Conservation (phyloP, 176 grass and related monocot genomes). For the Aegilops bicornis region DNA sequence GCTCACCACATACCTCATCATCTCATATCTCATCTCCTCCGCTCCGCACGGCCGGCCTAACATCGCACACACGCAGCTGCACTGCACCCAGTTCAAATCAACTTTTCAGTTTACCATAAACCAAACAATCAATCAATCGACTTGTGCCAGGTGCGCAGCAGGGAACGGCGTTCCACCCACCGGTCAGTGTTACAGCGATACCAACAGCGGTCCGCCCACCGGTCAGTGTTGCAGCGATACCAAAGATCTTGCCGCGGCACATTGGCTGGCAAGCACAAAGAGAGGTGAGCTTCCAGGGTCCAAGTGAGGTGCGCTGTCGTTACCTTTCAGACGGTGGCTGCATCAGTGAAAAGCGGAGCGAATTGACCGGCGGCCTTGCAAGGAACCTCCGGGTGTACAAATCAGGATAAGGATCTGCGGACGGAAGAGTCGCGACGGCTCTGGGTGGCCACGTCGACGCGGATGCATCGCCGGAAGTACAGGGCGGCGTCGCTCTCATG, state of each 20-base stretch:
- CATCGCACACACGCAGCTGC: neutral
- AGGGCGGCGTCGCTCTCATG: conserved; percentile 18
- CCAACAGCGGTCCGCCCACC: too few species aligned
- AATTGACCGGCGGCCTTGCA: conserved; percentile 42
- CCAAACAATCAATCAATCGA: conserved; percentile 16
- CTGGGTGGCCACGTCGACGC: conserved; percentile 43
- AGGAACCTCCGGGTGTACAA: conserved; percentile 41
- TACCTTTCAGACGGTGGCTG: conserved; percentile 40
- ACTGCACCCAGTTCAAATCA: conserved; percentile 15
- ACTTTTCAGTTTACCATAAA: conserved; percentile 13
- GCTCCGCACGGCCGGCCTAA: conserved; percentile 3
- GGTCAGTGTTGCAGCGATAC: conserved; percentile 6
- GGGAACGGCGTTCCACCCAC: too few species aligned
- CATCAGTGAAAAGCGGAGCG: conserved; percentile 50
- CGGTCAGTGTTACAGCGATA: neutral
- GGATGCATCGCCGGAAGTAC: conserved; percentile 35
- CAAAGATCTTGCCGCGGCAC: conserved; percentile 1
- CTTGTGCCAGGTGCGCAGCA: neutral
- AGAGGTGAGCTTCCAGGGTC: conserved; percentile 36
- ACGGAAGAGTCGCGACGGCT: conserved; percentile 51
- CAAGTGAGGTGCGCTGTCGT: neutral
- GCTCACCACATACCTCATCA: conserved; percentile 38
- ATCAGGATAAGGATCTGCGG: conserved; percentile 51
- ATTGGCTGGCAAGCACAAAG: conserved; percentile 30
- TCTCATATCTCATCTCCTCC: neutral